These are phyloP conservation scores for Lachancea sp. DNA, from an alignment of 805 yeast species.

Conservation along the genomic window DNA sequence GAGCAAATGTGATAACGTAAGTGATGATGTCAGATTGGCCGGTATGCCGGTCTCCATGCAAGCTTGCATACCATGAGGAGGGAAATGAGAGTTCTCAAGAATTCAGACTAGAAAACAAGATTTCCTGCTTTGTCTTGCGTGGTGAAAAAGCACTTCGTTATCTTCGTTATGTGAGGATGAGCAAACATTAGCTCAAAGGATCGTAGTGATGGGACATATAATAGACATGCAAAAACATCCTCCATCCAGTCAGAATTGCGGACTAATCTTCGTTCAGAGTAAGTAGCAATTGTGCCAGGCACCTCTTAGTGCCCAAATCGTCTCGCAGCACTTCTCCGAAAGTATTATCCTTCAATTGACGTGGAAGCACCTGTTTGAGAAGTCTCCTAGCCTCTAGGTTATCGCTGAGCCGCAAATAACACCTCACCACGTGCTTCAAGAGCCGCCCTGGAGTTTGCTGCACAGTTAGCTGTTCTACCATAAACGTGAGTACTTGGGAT, in stretches of 20 bases:
- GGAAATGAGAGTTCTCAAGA: too few species aligned
- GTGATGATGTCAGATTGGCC: neutral
- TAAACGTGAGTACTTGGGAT: constrained; percentile 72
- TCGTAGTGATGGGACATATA: neutral
- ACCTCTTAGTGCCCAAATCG: constrained; percentile 80
- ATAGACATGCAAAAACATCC: neutral
- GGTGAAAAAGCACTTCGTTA: too few species aligned
- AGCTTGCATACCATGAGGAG: too few species aligned
- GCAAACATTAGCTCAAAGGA: too few species aligned
- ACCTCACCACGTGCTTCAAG: constrained; percentile 87
- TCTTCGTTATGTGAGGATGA: too few species aligned
- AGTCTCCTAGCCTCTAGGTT: constrained; percentile 87
- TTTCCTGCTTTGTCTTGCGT: too few species aligned
- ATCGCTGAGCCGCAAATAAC: constrained; percentile 85
- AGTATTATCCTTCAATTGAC: constrained; percentile 68
- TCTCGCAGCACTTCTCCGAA: constrained; percentile 73
- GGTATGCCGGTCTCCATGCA: too few species aligned
- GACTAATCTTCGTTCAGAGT: constrained; percentile 44
- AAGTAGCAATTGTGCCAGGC: constrained; percentile 74
- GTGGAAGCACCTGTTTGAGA: constrained; percentile 75
- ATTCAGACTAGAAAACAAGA: too few species aligned
- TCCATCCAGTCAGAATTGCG: neutral
- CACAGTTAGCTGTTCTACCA: constrained; percentile 80
- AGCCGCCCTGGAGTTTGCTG: constrained; percentile 71
- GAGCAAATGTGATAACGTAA: neutral